Base-by-base conservation (phyloP, 2,329 filamentous ascomycete species). In the Ophiocordyceps camponoti-rufipedis region DNA sequence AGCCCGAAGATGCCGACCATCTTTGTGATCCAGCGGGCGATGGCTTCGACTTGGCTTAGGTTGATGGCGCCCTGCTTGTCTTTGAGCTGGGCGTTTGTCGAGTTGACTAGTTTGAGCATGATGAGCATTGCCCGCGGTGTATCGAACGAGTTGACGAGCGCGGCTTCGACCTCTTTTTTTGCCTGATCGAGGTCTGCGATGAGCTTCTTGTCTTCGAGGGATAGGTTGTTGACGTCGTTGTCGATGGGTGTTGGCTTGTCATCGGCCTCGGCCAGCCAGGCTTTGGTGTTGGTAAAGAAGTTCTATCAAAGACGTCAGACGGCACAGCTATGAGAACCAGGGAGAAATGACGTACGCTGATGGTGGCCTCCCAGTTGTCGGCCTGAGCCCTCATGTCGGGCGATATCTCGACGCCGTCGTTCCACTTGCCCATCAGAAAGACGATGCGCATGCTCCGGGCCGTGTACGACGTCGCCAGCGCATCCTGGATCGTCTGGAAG, bases 401-500 rank as follows among this genome's bases (percentile, higher is more conserved):
- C 0, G 86, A 89, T 49, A 95, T 91, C 57, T 95, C 89, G 31
- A 95, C 80, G 2, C 86, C 85, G 44, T 94, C 85, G 53, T 85
- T 85, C 88, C 89, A 96, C 43, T 77, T 78, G 41, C 88, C 86
- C 53, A 94, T 75, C 42, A 96, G 63, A 63, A 95, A 94, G 14
- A 91, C 82, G 45, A 93, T 82, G 42, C 89, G 76, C 65, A 95
- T 72, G 46, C 78, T 79, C 48, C 89, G 72, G 1, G 87, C 71
- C 0, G 85, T 91, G 69, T 85, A 94, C 11, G 64, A 69, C 2
- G 67, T 72, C 11, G 64, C 64, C 8, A 96, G 66, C 0, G 88
- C 87, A 59, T 93, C 84, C 29, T 85, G 75, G 50, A 96, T 94
- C 0, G 89, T 94, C 39, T 86, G 86, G 62, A 95, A 95, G 61